Evolutionary conservation across 225 moss, liverwort and hornwort species (phyloP), one percentile per base, ranked within the genome.

Genomic region (Antitrichia curtipendula): DNA sequence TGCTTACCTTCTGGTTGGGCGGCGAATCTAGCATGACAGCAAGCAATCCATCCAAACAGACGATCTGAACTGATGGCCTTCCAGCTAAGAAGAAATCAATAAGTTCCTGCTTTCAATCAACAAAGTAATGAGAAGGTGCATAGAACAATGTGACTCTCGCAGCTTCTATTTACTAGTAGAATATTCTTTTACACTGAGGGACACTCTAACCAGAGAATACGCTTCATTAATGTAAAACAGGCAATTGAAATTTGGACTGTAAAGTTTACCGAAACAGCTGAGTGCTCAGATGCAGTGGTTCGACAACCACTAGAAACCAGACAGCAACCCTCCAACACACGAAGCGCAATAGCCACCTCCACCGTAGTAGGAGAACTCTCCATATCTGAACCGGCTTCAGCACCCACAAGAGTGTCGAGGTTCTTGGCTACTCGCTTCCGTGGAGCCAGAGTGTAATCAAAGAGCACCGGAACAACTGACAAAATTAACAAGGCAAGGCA

Each of bases 321-420:
- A 90, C 97, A 98, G 90, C 97, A 98, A 50, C 95, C 98, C 89
- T 98, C 98, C 86, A 98, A 91, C 80, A 97, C 90, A 78, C 96
- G 97, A 84, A 98, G 94, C 66, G 98, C 95, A 47, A 96, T 93
- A 83, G 93, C 90, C 77, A 96, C 91, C 87, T 98, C 98, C 86
- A 77, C 84, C 52, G 79, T 91, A 74, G 95, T 95, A 66, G 95
- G 92, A 87, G 96, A 81, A 88, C 91, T 96, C 87, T 93, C 94
- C 87, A 93, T 86, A 86, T 91, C 91, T 52, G 84, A 87, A 52
- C 85, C 85, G 40, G 82, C 58, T 58, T 95, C 92, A 77, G 69
- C 75, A 81, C 73, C 73, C 72, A 61, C 84, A 32, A 79, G 76
- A 87, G 86, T 82, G 72, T 72, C 87, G 87, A 93, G 91, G 87